phyloP scores from a whole-genome alignment of 2,329 filamentous ascomycete genomes.

The Penicillium digitatum region DNA sequence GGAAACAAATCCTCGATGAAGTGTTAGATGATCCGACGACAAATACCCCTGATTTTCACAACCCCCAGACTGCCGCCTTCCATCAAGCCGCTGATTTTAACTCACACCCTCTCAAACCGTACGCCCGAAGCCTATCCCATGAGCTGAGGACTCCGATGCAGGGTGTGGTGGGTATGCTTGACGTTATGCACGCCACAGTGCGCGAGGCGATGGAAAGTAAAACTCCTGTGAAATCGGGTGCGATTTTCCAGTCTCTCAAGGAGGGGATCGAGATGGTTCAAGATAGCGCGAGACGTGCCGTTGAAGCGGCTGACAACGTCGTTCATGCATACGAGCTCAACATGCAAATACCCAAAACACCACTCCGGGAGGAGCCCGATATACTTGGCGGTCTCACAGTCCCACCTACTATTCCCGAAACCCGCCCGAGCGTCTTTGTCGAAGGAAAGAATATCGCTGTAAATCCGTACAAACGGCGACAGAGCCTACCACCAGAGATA shows the following conservation, averaged over 20 bases:
- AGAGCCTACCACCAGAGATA: slow-evolving; percentile 41
- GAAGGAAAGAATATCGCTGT: slow-evolving; percentile 43
- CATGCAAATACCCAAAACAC: slow-evolving; percentile 67
- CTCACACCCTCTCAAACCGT: slow-evolving; percentile 65
- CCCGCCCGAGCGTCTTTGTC: slow-evolving; percentile 40
- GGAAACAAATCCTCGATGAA: not conserved
- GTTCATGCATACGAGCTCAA: slow-evolving; percentile 72
- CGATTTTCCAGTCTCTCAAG: slow-evolving; percentile 60
- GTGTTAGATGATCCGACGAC: slow-evolving; percentile 2
- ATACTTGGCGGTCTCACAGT: slow-evolving; percentile 26
- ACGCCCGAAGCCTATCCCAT: slow-evolving; percentile 68
- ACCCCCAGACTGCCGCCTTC: slow-evolving; percentile 47
- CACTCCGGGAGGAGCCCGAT: slow-evolving; percentile 42
- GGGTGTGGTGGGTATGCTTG: slow-evolving; percentile 70
- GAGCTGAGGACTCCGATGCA: slow-evolving; percentile 72
- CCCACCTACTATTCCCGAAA: slow-evolving; percentile 26
- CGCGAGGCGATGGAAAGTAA: slow-evolving; percentile 60
- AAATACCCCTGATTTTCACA: slow-evolving; percentile 18
- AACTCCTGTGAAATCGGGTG: slow-evolving; percentile 48
- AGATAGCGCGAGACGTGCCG: slow-evolving; percentile 67
- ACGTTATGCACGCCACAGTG: slow-evolving; percentile 71
- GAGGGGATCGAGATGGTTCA: slow-evolving; percentile 69
- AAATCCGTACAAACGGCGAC: slow-evolving; percentile 45
- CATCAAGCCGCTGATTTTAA: slow-evolving; percentile 54
- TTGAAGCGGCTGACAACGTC: slow-evolving; percentile 71